Evolutionary conservation across 176 grass and related monocot species (phyloP).

Genomic region (Oryza glaberrima): DNA sequence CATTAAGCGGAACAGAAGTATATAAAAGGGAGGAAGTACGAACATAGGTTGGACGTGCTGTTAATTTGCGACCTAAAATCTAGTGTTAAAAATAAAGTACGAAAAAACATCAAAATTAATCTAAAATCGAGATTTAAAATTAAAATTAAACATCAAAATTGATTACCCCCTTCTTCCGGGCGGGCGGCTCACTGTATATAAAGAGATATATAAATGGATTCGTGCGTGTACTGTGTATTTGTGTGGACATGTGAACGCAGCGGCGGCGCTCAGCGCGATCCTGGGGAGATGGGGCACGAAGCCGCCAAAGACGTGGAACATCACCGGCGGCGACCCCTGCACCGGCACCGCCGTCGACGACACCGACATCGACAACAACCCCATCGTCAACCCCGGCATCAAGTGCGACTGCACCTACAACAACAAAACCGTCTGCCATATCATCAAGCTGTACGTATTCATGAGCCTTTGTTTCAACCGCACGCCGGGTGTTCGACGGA

Average conservation of each 20-base stretch:
- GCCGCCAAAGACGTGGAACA: constrained; percentile 61
- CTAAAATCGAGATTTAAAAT: no score
- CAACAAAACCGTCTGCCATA: constrained; percentile 51
- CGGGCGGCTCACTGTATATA: no score
- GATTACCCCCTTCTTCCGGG: no score
- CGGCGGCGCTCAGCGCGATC: constrained; percentile 55
- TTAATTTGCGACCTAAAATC: no score
- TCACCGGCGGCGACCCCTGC: constrained; percentile 59
- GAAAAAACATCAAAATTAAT: no score
- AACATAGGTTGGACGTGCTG: no score
- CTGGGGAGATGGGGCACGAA: constrained; percentile 44
- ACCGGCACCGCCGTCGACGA: constrained; percentile 48
- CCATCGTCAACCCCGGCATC: constrained; percentile 47
- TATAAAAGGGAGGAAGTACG: no score
- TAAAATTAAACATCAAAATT: no score
- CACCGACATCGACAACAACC: constrained; percentile 7
- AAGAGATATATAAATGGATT: no score
- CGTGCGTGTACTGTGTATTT: no score
- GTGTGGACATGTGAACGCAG: constrained; percentile 23
- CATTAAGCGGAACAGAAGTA: no score
- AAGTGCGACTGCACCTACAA: constrained; percentile 59
- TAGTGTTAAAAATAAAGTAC: no score
- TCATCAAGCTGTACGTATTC: constrained; percentile 45
- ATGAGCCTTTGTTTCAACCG: neutral
- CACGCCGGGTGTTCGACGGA: constrained; percentile 12